Evolutionary conservation across 1,284 basidiomycete species (phyloP), one percentile per base, ranked within the genome.

Genomic region (Mixia osmundae): DNA sequence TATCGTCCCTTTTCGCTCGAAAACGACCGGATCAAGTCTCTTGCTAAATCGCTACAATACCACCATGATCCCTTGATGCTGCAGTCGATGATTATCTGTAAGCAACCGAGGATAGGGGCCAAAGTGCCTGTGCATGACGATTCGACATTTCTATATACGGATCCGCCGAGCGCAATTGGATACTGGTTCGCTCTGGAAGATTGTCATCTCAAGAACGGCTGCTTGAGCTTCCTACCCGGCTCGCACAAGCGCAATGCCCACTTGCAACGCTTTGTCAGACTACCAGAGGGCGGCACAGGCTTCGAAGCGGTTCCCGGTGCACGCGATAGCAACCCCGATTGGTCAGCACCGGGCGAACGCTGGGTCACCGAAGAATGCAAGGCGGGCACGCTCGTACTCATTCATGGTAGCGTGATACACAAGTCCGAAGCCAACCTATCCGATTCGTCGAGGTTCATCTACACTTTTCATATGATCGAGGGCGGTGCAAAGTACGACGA

Each of bases 151-250:
- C 51, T 67, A 15, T 94, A 89, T 56, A 94, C 85, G 3, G 63
- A 77, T 33, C 87, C 89, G 6, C 80, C 80, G 0, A 72, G 70
- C 5, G 87, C 89, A 0, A 64, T 95, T 4, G 89, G 89, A 0
- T 80, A 85, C 52, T 97, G 89, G 89, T 77, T 94, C 40, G 79
- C 87, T 5, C 61, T 95, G 15, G 87, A 95, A 54, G 67, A 69
- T 43, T 87, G 82, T 53, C 83, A 79, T 5, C 55, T 68, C 1
- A 58, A 62, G 34, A 94, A 94, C 48, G 85, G 85, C 3, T 82
- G 83, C 16, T 63, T 91, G 28, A 83, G 76, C 2, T 94, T 94
- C 58, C 62, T 83, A 0, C 80, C 83, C 0, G 80, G 82, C n/a
- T 85, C 79, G 3, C 85, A 94, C 55, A 63, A 72, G 31, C 18